Evolutionary conservation across 202 grass and related monocot genomes (phyloP).

Genomic region (Setaria viridis): DNA sequence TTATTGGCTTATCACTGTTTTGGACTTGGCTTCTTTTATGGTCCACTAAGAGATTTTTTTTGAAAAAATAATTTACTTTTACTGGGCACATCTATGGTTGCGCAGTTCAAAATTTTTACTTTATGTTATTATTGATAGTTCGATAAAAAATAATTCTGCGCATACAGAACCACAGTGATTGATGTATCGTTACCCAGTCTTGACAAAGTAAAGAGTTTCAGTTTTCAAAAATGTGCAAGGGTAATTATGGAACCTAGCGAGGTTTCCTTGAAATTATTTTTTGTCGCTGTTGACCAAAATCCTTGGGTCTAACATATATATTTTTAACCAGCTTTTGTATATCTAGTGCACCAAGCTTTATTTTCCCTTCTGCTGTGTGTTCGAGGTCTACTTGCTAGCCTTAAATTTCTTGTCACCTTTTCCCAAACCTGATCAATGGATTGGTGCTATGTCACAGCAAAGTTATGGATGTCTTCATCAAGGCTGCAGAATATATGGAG

Average conservation of each 20-base stretch:
- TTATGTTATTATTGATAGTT: background rate
- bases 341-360: slow-evolving; percentile 17
- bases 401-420: background rate
- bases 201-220: background rate
- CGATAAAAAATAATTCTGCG: background rate
- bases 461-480: slow-evolving; percentile 99
- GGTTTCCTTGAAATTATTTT: background rate
- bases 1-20: background rate
- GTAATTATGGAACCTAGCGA: background rate
- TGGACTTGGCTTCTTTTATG: background rate
- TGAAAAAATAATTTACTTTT: background rate
- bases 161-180: background rate
- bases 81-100: background rate
- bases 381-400: background rate
- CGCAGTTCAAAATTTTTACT: background rate
- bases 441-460: slow-evolving; percentile 66
- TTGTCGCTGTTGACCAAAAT: background rate
- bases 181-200: background rate
- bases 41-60: background rate
- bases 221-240: background rate
- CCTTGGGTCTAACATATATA: background rate
- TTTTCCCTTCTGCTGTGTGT: slow-evolving; percentile 18
- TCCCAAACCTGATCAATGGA: slow-evolving; percentile 32
- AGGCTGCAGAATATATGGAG: slow-evolving; percentile 97
- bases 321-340: slow-evolving; percentile 22